Evolutionary conservation across 164 flowering plant genomes (phyloP).

Genomic region (Sedum album): DNA sequence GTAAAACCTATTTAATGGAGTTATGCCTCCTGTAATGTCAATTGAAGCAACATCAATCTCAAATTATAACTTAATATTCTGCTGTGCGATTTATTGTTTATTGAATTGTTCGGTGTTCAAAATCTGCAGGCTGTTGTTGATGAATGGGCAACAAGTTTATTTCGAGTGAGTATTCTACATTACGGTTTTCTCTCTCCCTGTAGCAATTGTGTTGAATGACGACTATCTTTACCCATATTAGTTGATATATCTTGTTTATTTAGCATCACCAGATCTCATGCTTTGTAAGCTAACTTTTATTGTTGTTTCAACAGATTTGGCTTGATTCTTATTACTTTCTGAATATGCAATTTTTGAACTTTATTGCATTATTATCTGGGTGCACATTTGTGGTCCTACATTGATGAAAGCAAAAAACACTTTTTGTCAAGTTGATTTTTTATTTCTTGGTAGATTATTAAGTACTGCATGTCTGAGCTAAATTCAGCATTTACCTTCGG

Average conservation of each 20-base stretch:
- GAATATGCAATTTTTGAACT: not conserved
- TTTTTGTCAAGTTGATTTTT: too few relatives aligned
- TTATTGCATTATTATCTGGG: not conserved
- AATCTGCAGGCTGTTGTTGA: conserved; percentile 84
- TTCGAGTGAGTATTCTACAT: conserved; percentile 53
- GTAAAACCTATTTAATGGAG: not conserved
- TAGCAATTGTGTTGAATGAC: not conserved
- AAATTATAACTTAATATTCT: not conserved
- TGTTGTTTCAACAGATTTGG: not conserved
- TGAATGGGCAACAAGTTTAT: conserved; percentile 99
- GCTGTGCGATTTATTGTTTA: not conserved
- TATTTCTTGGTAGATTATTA: too few relatives aligned
- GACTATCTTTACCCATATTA: not conserved
- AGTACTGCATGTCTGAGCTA: too few relatives aligned
- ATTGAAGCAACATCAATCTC: not conserved
- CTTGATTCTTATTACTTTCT: not conserved
- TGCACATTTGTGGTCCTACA: too few relatives aligned
- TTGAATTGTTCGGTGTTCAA: not conserved
- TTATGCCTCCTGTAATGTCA: not conserved
- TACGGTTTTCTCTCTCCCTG: not conserved
- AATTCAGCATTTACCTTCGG: too few relatives aligned
- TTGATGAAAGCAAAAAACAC: too few relatives aligned
- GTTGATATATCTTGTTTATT: not conserved
- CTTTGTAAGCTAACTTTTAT: not conserved
- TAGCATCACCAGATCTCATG: not conserved